These are phyloP conservation scores for Trichoderma koningiopsis DNA, from an alignment of 2,329 filamentous ascomycete species.

Conservation along the genomic window DNA sequence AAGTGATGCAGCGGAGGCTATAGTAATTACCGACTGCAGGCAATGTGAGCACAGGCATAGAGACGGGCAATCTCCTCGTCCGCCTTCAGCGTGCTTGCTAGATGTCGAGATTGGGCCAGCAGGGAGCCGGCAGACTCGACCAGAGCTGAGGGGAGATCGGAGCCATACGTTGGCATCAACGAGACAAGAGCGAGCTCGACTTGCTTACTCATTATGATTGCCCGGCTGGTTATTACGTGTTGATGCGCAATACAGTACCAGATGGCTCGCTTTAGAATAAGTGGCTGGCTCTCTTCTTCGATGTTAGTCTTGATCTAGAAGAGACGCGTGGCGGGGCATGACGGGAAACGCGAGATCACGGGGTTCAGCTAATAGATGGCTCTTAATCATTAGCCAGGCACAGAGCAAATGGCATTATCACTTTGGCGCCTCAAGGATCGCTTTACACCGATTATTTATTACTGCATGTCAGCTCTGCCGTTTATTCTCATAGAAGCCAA, in stretches of 20 bases:
- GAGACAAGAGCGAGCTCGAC: conserved; percentile 73
- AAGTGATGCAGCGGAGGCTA: not conserved
- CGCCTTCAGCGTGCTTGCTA: conserved; percentile 74
- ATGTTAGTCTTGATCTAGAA: not conserved
- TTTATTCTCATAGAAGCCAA: not conserved
- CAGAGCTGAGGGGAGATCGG: conserved; percentile 67
- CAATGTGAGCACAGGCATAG: conserved; percentile 85
- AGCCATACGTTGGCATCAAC: conserved; percentile 72
- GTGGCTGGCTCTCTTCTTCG: not conserved
- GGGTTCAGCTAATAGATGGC: not conserved
- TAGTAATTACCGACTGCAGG: conserved; percentile 73
- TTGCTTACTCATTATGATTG: conserved; percentile 66
- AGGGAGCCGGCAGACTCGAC: conserved; percentile 71
- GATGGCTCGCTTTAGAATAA: not conserved
- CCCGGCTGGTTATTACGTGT: too few species aligned
- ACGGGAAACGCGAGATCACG: conserved; percentile 24
- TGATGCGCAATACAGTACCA: not conserved
- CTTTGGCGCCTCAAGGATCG: not conserved
- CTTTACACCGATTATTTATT: not conserved
- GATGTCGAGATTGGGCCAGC: conserved; percentile 77
- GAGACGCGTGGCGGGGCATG: conserved; percentile 16
- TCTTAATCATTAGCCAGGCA: not conserved
- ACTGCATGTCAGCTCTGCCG: not conserved
- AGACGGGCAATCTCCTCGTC: conserved; percentile 86
- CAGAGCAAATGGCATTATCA: not conserved